Evolutionary conservation across 768 basidiomycete species (phyloP), one percentile per base, ranked within the genome.

Genomic region (Auriscalpium orientale): DNA sequence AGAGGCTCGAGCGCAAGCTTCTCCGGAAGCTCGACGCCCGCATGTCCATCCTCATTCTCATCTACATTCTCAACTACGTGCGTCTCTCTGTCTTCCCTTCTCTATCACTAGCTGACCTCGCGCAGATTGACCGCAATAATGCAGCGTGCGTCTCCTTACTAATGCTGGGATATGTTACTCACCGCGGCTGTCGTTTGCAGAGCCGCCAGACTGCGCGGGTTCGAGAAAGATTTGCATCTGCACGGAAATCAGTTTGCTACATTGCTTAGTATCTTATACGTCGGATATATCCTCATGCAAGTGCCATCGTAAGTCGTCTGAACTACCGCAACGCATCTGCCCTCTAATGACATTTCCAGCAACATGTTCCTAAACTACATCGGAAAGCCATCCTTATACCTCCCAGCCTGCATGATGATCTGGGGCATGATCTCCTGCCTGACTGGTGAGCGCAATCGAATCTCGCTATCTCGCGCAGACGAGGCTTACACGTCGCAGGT

Each of bases 251-350:
- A 89, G 61, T 90, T 88, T 64, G 77, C 82, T 11, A 83, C 85
- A 0, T 68, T 89, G 15, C 68, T 90, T 44, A 84, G 84, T 44
- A 79, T 85, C 51, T 74, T 87, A 49, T 87, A 85, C 60, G 74
- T 85, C 35, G 86, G 85, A 15, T 89, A 89, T 64, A 85, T 85
- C 56, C 68, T 87, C 40, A 88, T 89, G 87, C 88, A 90, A 66
- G 77, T 90, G 53, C 87, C 87, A 36, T 86, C 83, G 83, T 85
- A 62, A 64, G 83, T 70, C 4, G 21, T 49, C 22, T 46, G 16
- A 43, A 22, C 34, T 34, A 46, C 35, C 53, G 12, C 57, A 20
- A 40, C 28, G 22, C 18, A 34, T 1, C 12, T n/a, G 49, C 21
- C 40, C 48, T 47, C 51, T 16, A 33, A 20, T 18, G 34, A 8